Conservation (phyloP, 441 rosid species). For the Iberis amara region DNA sequence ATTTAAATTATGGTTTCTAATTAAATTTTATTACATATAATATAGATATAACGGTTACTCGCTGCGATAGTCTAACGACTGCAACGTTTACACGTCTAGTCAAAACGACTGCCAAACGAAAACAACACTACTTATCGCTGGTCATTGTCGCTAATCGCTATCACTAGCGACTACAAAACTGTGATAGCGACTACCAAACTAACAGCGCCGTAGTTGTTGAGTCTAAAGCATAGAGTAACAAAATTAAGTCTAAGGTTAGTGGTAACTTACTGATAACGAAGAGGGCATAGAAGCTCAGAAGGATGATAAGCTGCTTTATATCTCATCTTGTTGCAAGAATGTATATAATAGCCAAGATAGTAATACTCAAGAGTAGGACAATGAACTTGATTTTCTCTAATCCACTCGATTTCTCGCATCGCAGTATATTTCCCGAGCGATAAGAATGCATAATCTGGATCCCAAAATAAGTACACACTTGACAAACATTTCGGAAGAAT, state of each 20-base stretch:
- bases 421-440: constrained; percentile 89
- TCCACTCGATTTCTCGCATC: constrained; percentile 75
- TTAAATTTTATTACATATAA: too few species aligned
- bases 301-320: constrained; percentile 88
- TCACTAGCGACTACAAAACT: too few species aligned
- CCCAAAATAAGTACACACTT: constrained; percentile 90
- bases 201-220: background rate
- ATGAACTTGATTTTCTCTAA: constrained; percentile 53
- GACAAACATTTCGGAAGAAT: constrained; percentile 88
- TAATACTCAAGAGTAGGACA: constrained; percentile 76
- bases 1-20: too few species aligned
- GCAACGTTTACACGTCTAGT: too few species aligned
- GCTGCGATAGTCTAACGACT: too few species aligned
- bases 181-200: too few species aligned
- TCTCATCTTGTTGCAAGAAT: constrained; percentile 90
- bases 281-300: constrained; percentile 92
- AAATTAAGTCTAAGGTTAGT: background rate
- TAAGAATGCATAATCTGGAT: constrained; percentile 76
- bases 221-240: constrained; percentile 2
- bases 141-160: too few species aligned
- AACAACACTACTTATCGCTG: too few species aligned
- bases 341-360: constrained; percentile 91
- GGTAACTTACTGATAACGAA: constrained; percentile 68
- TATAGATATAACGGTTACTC: too few species aligned
- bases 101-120: too few species aligned